Evolutionary conservation across 192 early-diverging fungal species (phyloP), one percentile per base, ranked within the genome.

Genomic region (Backusella luteola): DNA sequence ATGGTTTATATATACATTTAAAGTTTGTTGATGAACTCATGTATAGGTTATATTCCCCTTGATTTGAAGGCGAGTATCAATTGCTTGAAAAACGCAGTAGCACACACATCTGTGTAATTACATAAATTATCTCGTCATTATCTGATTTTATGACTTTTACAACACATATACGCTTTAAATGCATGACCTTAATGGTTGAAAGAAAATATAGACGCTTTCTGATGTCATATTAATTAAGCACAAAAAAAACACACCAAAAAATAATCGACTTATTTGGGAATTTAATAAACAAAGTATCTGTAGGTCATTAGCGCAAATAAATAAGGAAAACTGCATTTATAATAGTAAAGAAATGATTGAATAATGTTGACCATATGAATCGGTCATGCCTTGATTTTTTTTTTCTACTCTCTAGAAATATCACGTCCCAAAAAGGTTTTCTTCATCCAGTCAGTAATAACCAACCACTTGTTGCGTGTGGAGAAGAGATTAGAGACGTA

Each of bases 381-480:
- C 8, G 2, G 6, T 11, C 53, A n/a, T 21, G 8, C 21, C 6
- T 11, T n/a, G 6, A 56, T 56, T 0, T n/a, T 70, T 29, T 2
- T 34, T 46, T 44, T 71, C 42, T 92, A 98, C 85, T 98, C 97
- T 84, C 96, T 87, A 66, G 88, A 88, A 74, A 98, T 95, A 82
- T 98, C 96, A 42, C 96, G 92, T 34, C 97, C 97, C 89, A 96
- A 97, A 34, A 94, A 74, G 63, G 85, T 93, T 76, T 93, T 92
- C 86, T 97, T 98, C 79, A 89, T 84, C 96, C 97, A 98, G 84
- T 98, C 97, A 42, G 91, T 92, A 3, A 90, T 87, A 56, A 98
- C 97, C 73, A 95, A 86, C 53, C 88, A 81, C 38, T 88, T 80
- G 87, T 97, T 98, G 76, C 95, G 89, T 73, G 93, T 81, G 39